A percentile compares a stretch with the other conserved stretches of the same genome.
phyloP scores from a whole-genome alignment of 2,329 filamentous ascomycete genomes.

The Cercospora canescens region DNA sequence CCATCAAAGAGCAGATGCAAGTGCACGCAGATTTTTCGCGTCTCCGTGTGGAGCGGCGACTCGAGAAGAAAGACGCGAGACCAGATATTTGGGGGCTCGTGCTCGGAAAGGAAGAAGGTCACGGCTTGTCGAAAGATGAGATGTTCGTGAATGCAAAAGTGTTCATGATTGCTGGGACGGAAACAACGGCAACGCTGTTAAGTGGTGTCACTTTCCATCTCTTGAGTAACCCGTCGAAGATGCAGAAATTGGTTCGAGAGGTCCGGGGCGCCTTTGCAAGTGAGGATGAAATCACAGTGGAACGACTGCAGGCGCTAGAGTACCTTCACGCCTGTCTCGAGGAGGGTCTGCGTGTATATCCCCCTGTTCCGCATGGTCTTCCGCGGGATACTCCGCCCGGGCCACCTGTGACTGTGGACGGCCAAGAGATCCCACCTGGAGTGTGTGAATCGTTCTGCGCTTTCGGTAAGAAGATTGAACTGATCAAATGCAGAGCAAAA shows the following conservation, averaged over 20 bases:
- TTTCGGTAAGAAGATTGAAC: no score
- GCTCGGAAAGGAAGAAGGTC: slow-evolving; percentile 21
- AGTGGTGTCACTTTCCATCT: slow-evolving; percentile 71
- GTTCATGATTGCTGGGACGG: slow-evolving; percentile 65
- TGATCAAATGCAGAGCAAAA: slow-evolving; percentile 5
- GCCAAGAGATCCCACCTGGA: slow-evolving; percentile 28
- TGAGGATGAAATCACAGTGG: slow-evolving; percentile 31
- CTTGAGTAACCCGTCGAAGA: slow-evolving; percentile 59
- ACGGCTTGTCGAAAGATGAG: slow-evolving; percentile 30
- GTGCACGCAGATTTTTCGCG: slow-evolving; percentile 13
- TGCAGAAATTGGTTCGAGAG: slow-evolving; percentile 58
- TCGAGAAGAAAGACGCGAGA: slow-evolving; percentile 19
- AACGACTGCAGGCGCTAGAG: slow-evolving; percentile 36
- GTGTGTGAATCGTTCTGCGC: background rate
- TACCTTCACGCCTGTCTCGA: slow-evolving; percentile 50
- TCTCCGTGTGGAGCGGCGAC: slow-evolving; percentile 14
- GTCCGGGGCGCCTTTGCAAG: slow-evolving; percentile 45
- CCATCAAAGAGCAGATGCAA: slow-evolving; percentile 4
- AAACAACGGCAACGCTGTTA: slow-evolving; percentile 75
- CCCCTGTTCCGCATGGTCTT: slow-evolving; percentile 45
- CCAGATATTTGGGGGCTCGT: slow-evolving; percentile 26
- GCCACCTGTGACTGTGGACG: slow-evolving; percentile 25
- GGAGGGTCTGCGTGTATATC: slow-evolving; percentile 49
- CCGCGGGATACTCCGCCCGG: slow-evolving; percentile 24
- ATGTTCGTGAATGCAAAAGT: slow-evolving; percentile 35